Base-by-base conservation (phyloP, 176 grass and related monocot genomes). In the Avena insularis region DNA sequence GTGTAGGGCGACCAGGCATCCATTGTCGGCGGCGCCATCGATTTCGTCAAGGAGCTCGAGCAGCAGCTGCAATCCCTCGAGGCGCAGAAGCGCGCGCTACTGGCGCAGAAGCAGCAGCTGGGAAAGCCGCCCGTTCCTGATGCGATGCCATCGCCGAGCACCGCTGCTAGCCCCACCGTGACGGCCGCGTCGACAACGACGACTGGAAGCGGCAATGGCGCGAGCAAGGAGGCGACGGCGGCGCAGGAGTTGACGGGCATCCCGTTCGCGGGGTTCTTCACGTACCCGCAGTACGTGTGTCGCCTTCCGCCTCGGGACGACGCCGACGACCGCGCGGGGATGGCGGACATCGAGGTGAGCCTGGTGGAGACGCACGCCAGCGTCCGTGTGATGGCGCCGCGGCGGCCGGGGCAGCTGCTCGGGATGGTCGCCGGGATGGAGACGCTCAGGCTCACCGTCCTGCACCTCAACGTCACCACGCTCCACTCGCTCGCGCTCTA, bases 11-110 rank as follows among this genome's bases (percentile, higher is more conserved):
- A 99, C 75, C 97, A 99, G 89, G 92, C 97, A 53, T 99, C 94
- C 35, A 87, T 99, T 45, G 92, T 99, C 53, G 91, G 94, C 4
- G 97, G 97, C 63, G 97, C 97, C 65, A 99, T 99, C 61, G 97
- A 97, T 89, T 99, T 93, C 84, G 94, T 99, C 23, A 99, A 97
- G 82, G 89, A 94, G 86, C 85, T 97, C 1, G 97, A 99, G 91
- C 97, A 92, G 85, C 91, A 92, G 56, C 83, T 93, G 21, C 97
- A 99, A 23, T 97, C 97, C 9, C 85, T 99, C 33, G 97, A 99
- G 89, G 89, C 80, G 5, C 85, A 97, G 75, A 94, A 97, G 92
- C 90, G 92, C 61, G 75, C 90, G 49, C 84, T 94, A 25, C 66
- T 79, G 15, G 14, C 13, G 10, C 51, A 59, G 70, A 63, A 63